These are phyloP conservation scores for Umbelopsis sp. DNA, from an alignment of 371 early-diverging fungal species.

Conservation along the genomic window DNA sequence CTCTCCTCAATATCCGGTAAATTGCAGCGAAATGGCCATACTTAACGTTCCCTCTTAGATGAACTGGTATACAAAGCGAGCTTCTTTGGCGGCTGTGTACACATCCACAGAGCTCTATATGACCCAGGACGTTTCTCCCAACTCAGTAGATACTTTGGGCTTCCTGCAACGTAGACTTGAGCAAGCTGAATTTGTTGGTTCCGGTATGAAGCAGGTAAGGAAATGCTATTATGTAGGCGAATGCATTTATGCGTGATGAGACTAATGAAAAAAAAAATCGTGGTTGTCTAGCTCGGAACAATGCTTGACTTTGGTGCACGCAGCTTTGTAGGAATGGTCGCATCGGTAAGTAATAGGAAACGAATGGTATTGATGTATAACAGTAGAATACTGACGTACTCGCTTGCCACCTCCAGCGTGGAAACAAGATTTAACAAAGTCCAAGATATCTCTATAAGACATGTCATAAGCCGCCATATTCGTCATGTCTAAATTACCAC, in stretches of 20 bases:
- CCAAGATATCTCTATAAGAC: background rate
- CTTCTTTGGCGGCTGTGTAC: slow-evolving; percentile 79
- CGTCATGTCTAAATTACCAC: background rate
- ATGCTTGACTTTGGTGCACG: slow-evolving; percentile 54
- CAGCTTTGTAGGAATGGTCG: slow-evolving; percentile 39
- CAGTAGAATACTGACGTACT: no score
- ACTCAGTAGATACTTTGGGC: slow-evolving; percentile 69
- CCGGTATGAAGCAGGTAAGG: slow-evolving; percentile 52
- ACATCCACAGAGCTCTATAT: slow-evolving; percentile 88
- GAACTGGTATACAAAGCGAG: slow-evolving; percentile 88
- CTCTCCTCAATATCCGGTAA: background rate
- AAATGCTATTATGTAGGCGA: slow-evolving; percentile 11
- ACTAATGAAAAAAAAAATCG: background rate
- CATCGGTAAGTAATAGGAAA: slow-evolving; percentile 37
- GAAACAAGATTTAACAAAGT: background rate
- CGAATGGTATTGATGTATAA: no score
- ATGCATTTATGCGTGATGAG: background rate
- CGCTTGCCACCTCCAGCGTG: background rate
- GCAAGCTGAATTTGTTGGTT: slow-evolving; percentile 68
- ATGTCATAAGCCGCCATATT: no score
- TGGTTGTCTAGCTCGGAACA: slow-evolving; percentile 36
- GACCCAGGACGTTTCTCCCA: slow-evolving; percentile 82
- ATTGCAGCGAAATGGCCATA: background rate
- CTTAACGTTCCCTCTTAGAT: slow-evolving; percentile 48
- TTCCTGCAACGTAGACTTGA: slow-evolving; percentile 81